These are phyloP conservation scores for Dactylellina leptospora DNA, from an alignment of 2,329 filamentous ascomycete genomes.

Conservation along the genomic window DNA sequence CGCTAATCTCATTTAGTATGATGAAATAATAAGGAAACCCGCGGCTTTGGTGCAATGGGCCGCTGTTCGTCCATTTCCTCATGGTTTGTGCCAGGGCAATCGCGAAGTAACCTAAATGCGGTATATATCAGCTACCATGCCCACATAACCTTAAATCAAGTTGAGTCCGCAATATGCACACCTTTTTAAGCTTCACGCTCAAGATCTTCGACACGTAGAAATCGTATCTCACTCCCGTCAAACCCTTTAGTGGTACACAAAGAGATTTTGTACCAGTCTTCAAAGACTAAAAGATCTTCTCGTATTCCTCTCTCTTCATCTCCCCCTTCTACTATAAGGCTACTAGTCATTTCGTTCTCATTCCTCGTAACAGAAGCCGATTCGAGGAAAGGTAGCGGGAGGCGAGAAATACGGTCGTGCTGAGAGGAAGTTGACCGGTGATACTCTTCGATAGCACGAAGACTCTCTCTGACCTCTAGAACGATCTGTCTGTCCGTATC, in stretches of 20 bases:
- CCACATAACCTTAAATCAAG: background rate
- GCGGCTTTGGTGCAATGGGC: too few relatives aligned
- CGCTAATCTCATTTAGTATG: too few relatives aligned
- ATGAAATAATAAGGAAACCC: background rate
- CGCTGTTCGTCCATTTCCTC: background rate
- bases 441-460: constrained; percentile 13
- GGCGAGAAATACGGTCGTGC: too few relatives aligned
- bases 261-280: constrained; percentile 41
- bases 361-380: constrained; percentile 4
- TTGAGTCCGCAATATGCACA: background rate
- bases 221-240: constrained; percentile 2
- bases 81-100: background rate
- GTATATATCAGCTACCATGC: background rate
- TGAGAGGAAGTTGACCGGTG: background rate
- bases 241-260: background rate
- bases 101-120: background rate
- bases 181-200: background rate
- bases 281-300: constrained; percentile 28
- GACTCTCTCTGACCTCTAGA: constrained; percentile 3
- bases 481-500: background rate
- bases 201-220: constrained; percentile 8
- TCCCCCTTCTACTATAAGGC: constrained; percentile 21
- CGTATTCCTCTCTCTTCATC: constrained; percentile 20
- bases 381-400: too few relatives aligned
- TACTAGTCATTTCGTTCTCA: constrained; percentile 16